Conservation (phyloP, 495 filamentous ascomycete species). For the Talaromyces adpressus region DNA sequence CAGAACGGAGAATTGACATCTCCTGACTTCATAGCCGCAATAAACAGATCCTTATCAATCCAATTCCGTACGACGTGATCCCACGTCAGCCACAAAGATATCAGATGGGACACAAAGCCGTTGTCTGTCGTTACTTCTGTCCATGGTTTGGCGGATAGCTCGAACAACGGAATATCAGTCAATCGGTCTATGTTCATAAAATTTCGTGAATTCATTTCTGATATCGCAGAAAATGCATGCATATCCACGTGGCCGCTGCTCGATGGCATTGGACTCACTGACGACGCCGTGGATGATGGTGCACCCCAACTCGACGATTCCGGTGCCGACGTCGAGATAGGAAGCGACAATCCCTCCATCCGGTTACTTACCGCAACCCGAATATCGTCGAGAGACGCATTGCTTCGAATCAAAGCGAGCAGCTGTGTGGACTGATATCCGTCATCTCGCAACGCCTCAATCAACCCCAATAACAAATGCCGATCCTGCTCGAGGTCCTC, state of each 20-base stretch:
- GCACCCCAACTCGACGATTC: not conserved
- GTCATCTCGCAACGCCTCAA: slow-evolving; percentile 16
- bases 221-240: not conserved
- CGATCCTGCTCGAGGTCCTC: slow-evolving; percentile 19
- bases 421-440: slow-evolving; percentile 9
- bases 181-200: slow-evolving; percentile 17
- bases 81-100: slow-evolving; percentile 38
- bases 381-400: slow-evolving; percentile 15
- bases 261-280: not conserved
- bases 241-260: not conserved
- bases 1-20: slow-evolving; percentile 23
- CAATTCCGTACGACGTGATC: slow-evolving; percentile 25
- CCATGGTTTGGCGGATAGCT: slow-evolving; percentile 33
- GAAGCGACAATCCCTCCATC: not conserved
- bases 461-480: slow-evolving; percentile 14
- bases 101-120: slow-evolving; percentile 33
- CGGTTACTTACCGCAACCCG: slow-evolving; percentile 1
- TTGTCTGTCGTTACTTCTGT: slow-evolving; percentile 30
- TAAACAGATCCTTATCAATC: slow-evolving; percentile 31
- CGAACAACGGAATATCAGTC: slow-evolving; percentile 16
- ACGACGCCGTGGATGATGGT: not conserved
- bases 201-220: not conserved
- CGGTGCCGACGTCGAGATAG: not conserved
- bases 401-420: slow-evolving; percentile 18
- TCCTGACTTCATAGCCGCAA: slow-evolving; percentile 24